phyloP scores from a whole-genome alignment of 345 rosid species.

The Zanthoxylum bungeanum region DNA sequence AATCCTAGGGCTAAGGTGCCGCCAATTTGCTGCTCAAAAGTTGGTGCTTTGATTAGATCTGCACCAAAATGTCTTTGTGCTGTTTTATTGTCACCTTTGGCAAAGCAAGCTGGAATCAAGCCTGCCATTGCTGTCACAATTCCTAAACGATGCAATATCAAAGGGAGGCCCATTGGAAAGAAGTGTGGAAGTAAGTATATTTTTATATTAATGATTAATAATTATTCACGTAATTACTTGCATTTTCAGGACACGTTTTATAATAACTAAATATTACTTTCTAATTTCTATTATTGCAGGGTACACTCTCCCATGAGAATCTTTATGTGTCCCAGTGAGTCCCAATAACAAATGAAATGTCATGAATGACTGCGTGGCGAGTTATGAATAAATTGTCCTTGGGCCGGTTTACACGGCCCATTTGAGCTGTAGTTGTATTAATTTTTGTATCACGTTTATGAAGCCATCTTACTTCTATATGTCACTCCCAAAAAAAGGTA shows the following conservation, averaged over 20 bases:
- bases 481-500: no score
- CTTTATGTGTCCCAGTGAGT: no score
- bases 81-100: conserved; percentile 69
- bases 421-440: background rate
- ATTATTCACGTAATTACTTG: background rate
- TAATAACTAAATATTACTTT: background rate
- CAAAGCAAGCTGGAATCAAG: conserved; percentile 72
- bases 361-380: no score
- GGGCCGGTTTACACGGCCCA: background rate
- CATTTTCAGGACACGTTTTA: background rate
- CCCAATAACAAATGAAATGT: no score
- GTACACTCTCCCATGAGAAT: conserved; percentile 36
- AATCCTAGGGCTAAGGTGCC: conserved; percentile 50
- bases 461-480: no score
- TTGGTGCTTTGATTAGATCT: conserved; percentile 54
- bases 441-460: no score
- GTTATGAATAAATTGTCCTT: background rate
- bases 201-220: no score
- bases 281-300: conserved; percentile 27
- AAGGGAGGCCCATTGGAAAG: conserved; percentile 66
- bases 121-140: conserved; percentile 70
- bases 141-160: conserved; percentile 82
- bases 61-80: conserved; percentile 78
- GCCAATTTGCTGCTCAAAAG: conserved; percentile 69
- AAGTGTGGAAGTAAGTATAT: conserved; percentile 75